phyloP scores from a whole-genome alignment of 805 yeast genomes.

The Candida khao-thaluensis region DNA sequence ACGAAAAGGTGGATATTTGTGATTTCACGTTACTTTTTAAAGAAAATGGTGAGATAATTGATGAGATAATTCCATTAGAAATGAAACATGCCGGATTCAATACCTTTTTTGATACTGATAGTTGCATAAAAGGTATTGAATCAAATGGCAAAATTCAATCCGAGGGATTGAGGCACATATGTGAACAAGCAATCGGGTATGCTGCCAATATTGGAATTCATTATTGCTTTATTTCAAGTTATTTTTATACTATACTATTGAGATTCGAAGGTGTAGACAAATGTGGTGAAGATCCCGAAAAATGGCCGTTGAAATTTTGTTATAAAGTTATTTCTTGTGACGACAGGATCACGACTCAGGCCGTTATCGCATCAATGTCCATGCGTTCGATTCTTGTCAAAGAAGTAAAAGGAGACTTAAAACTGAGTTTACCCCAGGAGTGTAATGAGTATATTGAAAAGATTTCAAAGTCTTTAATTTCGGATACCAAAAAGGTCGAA shows the following conservation, averaged over 20 bases:
- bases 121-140: conserved; percentile 1
- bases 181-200: conserved; percentile 1
- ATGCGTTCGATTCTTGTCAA: too few relatives aligned
- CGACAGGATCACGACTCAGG: too few relatives aligned
- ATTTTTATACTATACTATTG: background rate
- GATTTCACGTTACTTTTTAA: background rate
- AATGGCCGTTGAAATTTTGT: background rate
- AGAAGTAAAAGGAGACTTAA: too few relatives aligned
- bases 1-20: background rate
- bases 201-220: conserved; percentile 1
- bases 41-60: background rate
- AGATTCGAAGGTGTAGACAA: background rate
- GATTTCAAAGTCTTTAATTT: too few relatives aligned
- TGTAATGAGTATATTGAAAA: too few relatives aligned
- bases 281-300: conserved; percentile 1
- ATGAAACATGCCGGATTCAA: background rate
- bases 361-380: too few relatives aligned
- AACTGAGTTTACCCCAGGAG: too few relatives aligned
- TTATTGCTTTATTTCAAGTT: background rate
- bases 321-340: background rate
- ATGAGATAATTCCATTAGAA: conserved; percentile 1
- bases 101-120: background rate
- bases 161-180: background rate
- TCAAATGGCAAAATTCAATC: background rate
- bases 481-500: too few relatives aligned